These are phyloP conservation scores for Cyberlindnera euphorbiae DNA, from an alignment of 805 yeast species.

Conservation along the genomic window DNA sequence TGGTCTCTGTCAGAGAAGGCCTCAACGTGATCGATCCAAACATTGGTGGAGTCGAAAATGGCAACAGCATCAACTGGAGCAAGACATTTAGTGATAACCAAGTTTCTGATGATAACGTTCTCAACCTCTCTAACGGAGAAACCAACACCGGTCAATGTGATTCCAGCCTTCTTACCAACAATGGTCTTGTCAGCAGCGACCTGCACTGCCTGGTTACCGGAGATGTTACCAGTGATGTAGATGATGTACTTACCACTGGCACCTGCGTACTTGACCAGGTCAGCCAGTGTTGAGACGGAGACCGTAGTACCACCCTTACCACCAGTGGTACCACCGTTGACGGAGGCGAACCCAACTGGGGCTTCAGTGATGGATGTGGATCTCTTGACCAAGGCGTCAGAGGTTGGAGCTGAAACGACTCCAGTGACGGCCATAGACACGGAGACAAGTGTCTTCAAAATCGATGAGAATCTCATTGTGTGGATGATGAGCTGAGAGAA, in stretches of 20 bases:
- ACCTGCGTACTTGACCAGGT: slow-evolving; percentile 1
- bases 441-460: no score
- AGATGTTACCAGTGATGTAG: slow-evolving; percentile 1
- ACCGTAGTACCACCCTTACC: slow-evolving; percentile 3
- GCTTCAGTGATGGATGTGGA: no score
- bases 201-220: slow-evolving; percentile 1
- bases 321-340: slow-evolving; percentile 6
- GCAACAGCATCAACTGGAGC: slow-evolving; percentile 3
- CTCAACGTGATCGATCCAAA: slow-evolving; percentile 5
- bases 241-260: slow-evolving; percentile 1
- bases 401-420: no score
- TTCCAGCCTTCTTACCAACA: slow-evolving; percentile 4
- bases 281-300: slow-evolving; percentile 1
- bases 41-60: slow-evolving; percentile 1
- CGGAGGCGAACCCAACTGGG: slow-evolving; percentile 2
- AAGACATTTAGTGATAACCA: slow-evolving; percentile 1
- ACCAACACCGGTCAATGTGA: slow-evolving; percentile 4
- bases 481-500: no score
- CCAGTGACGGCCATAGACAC: no score
- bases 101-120: slow-evolving; percentile 5
- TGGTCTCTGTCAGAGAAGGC: slow-evolving; percentile 2
- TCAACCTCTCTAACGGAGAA: background rate
- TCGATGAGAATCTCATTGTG: no score
- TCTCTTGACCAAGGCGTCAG: no score
- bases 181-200: slow-evolving; percentile 6